These are phyloP conservation scores for Prunus mira DNA, from an alignment of 306 rosid species.

Conservation along the genomic window DNA sequence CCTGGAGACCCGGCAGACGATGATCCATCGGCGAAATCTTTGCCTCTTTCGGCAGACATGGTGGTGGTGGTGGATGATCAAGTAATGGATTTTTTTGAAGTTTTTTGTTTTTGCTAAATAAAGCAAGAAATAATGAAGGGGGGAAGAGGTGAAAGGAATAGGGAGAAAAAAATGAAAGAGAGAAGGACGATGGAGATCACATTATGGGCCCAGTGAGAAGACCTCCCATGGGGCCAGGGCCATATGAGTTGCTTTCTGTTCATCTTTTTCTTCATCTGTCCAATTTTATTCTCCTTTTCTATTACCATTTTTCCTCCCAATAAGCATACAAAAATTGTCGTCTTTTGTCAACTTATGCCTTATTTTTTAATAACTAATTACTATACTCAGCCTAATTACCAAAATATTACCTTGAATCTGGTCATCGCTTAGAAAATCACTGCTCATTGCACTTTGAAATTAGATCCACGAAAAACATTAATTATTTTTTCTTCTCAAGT, in stretches of 20 bases:
- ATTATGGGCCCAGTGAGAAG: constrained; percentile 69
- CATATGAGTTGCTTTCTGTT: constrained; percentile 47
- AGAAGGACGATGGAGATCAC: constrained; percentile 54
- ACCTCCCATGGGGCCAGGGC: constrained; percentile 70
- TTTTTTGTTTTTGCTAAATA: constrained; percentile 22
- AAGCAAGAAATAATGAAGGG: constrained; percentile 22
- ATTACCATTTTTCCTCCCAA: constrained; percentile 14
- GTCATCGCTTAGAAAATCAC: no score
- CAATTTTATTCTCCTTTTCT: constrained; percentile 24
- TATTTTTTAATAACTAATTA: no score
- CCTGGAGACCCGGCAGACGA: constrained; percentile 13
- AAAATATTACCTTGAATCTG: no score
- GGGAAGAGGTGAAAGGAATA: constrained; percentile 69
- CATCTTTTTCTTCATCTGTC: constrained; percentile 39
- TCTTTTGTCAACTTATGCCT: not conserved
- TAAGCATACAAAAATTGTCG: constrained; percentile 44
- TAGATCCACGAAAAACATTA: no score
- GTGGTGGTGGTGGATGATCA: constrained; percentile 7
- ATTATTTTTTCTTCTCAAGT: no score
- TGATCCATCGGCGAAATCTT: constrained; percentile 58
- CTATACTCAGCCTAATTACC: no score
- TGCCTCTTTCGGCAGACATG: constrained; percentile 56
- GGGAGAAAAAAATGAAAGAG: constrained; percentile 25
- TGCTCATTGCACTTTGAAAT: no score
- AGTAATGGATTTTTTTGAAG: not conserved